Evolutionary conservation across 805 yeast genomes (phyloP), one percentile per base, ranked within the genome.

Genomic region (Yarrowia osloensis): DNA sequence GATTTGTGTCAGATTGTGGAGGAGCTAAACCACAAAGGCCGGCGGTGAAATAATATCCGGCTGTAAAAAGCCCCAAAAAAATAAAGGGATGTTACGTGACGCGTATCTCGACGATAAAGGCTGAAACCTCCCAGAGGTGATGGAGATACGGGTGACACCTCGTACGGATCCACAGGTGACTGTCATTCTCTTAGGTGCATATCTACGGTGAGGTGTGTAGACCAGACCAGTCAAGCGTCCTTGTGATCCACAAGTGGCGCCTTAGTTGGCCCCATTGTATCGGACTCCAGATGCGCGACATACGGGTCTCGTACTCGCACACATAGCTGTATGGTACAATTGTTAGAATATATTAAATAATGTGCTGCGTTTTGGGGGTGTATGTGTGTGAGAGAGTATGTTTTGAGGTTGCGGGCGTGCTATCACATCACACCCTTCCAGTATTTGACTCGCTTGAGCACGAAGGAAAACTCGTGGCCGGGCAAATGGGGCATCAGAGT

Each of bases 401-500:
- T n/a, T n/a, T n/a, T n/a, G n/a, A n/a, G n/a, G n/a, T n/a, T n/a
- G n/a, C n/a, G n/a, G n/a, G n/a, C n/a, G n/a, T n/a, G n/a, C n/a
- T 19, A 28, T 21, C 22, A 52, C 61, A 54, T 54, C 6, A 37
- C 44, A 0, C 61, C 61, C 44, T 35, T 35, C 61, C 61, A 54
- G 24, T 54, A 54, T 17, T 54, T 54, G 61, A 54, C 61, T 13
- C 61, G 22, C 29, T 54, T 54, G 17, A 54, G 44, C 21, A 54
- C 61, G 15, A 35, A 54, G 31, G 29, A 26, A n/a, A 35, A 54
- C 42, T 24, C 33, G 44, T 54, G 61, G 44, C 61, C 61, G 1
- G 61, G 61, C 61, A 54, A n/a, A 6, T 54, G 61, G 12, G 61
- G 61, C 61, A 54, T 54, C 21, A 54, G 61, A 17, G 61, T 54